Evolutionary conservation across 2,329 filamentous ascomycete species (phyloP).

Genomic region (Sclerotinia sclerotiorum): DNA sequence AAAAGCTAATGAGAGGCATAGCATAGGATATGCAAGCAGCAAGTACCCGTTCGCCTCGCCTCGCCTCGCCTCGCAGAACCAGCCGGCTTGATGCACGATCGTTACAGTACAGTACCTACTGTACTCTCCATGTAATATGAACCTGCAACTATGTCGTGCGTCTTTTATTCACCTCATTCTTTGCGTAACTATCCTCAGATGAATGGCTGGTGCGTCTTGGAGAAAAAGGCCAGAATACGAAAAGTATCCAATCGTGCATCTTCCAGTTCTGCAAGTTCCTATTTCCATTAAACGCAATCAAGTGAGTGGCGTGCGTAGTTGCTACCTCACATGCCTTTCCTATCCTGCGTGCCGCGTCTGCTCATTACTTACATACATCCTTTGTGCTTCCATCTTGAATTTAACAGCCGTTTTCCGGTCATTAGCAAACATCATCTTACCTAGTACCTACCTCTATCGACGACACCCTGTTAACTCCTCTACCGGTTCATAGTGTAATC

Average conservation of each 20-base stretch:
- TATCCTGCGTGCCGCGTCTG: constrained; percentile 19
- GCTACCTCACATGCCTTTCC: constrained; percentile 16
- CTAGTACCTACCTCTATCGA: constrained; percentile 1
- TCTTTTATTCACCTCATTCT: constrained; percentile 16
- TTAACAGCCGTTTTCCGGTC: constrained; percentile 24
- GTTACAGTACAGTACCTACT: constrained; percentile 20
- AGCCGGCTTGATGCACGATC: constrained; percentile 22
- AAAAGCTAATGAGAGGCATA: constrained; percentile 6
- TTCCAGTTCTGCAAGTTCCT: constrained; percentile 18
- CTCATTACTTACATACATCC: constrained; percentile 17
- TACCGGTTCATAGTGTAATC: constrained; percentile 17
- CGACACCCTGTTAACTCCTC: constrained; percentile 11
- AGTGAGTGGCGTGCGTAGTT: constrained; percentile 21
- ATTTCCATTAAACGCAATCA: constrained; percentile 21
- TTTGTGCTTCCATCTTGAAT: constrained; percentile 18
- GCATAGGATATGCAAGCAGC: constrained; percentile 20
- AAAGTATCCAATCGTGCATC: constrained; percentile 14
- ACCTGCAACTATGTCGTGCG: constrained; percentile 21
- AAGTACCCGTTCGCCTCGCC: constrained; percentile 21
- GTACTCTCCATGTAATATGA: constrained; percentile 20
- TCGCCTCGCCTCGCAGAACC: constrained; percentile 16
- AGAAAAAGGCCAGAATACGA: constrained; percentile 15
- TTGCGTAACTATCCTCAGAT: constrained; percentile 14
- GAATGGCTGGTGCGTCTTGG: constrained; percentile 17
- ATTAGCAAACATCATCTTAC: constrained; percentile 21